A percentile compares a stretch with the other conserved stretches of the same genome.
phyloP scores from a whole-genome alignment of 345 rosid genomes.

The Pistacia vera region DNA sequence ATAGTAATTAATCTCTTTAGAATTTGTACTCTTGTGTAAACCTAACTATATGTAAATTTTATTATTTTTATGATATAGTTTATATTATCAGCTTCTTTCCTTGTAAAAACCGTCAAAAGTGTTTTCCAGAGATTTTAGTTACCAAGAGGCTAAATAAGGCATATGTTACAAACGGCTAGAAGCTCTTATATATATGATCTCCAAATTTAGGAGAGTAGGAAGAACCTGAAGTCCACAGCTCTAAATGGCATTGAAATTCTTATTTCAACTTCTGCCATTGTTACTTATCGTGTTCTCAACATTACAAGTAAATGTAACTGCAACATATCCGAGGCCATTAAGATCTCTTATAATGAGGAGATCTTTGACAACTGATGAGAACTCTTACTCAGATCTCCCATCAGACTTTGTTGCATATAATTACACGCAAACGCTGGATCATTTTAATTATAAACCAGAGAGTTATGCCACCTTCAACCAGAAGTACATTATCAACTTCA shows the following conservation, averaged over 20 bases:
- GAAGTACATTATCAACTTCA: constrained; percentile 24
- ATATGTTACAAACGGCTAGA: no score
- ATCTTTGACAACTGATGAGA: not conserved
- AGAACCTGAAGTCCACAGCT: not conserved
- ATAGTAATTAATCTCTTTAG: no score
- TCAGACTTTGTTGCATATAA: constrained; percentile 20
- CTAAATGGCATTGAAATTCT: constrained; percentile 7
- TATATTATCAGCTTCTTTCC: no score
- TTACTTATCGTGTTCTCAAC: not conserved
- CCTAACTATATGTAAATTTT: no score
- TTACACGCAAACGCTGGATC: constrained; percentile 30
- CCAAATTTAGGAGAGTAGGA: not conserved
- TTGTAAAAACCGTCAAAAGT: no score
- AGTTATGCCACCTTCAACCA: constrained; percentile 33
- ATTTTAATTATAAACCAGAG: constrained; percentile 33
- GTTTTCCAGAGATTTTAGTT: no score
- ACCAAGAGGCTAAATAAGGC: not conserved
- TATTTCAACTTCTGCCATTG: not conserved
- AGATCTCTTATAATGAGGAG: not conserved
- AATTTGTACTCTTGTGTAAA: no score
- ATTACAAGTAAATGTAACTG: not conserved
- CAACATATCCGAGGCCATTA: constrained; percentile 12
- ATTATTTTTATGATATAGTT: no score
- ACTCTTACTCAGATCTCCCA: not conserved
- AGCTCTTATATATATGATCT: not conserved